Evolutionary conservation across 2,329 filamentous ascomycete genomes (phyloP), one percentile per base, ranked within the genome.

Genomic region (Dactylellina leptospora): DNA sequence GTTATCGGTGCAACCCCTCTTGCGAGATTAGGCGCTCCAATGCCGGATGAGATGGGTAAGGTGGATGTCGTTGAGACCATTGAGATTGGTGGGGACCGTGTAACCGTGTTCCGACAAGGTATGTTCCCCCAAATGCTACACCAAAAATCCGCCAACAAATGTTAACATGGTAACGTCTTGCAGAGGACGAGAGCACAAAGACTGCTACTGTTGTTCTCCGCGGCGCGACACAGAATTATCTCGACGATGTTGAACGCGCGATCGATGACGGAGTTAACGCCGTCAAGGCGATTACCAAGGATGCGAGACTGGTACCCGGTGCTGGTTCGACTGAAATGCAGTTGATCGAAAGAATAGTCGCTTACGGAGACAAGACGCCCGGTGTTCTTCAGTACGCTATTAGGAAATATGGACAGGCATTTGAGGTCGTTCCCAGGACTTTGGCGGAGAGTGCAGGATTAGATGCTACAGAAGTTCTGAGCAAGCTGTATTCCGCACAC

Each of bases 1-100:
- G 95, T 99, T 22, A 93, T 97, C 56, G 93, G 93, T 74, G 95
- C 95, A 63, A 97, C 95, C 11, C 95, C 95, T n/a, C 86, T 99
- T 74, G 96, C 96, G 58, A 90, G 95, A 77, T 85, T 99, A 50
- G 95, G 95, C 75, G 95, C 96, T 13, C 95, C 95, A 45, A 99
- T 99, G 95, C 95, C 96, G n/a, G 95, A 99, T 77, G 95, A 99
- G 85, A 97, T 96, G 93, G 95, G 95, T 75, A 90, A 82, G 77
- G 88, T 99, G 74, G 95, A 99, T 79, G 81, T 99, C 64, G 95
- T 99, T 28, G 95, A 99, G 85, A 97, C 96, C 1, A 85, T 96
- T 45, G 95, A 99, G 82, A 97, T 99, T 79, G 95, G 95, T 75
- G 95, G 95, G 77, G 95, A 99, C 83, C 90, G 95, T 74, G 96